These are phyloP conservation scores for Candida boleticola DNA, from an alignment of 805 yeast species.

Conservation along the genomic window DNA sequence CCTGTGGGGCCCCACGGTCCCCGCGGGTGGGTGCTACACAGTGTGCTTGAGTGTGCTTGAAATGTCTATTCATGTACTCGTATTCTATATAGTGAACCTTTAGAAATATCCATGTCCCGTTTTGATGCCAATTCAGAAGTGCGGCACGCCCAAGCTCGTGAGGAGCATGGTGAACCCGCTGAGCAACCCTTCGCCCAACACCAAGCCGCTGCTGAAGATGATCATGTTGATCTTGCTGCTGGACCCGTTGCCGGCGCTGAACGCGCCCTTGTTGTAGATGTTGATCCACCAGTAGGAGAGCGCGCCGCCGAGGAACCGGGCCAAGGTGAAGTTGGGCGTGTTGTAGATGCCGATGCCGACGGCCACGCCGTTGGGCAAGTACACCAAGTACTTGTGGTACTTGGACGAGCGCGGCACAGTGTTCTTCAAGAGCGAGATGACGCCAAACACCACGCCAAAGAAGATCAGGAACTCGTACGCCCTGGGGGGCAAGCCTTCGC, in stretches of 20 bases:
- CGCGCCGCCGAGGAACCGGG: slow-evolving; percentile 88
- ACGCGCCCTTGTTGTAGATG: slow-evolving; percentile 17
- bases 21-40: no score
- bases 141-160: slow-evolving; percentile 53
- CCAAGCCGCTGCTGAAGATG: slow-evolving; percentile 87
- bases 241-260: slow-evolving; percentile 25
- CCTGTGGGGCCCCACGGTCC: no score
- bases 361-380: slow-evolving; percentile 91
- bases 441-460: slow-evolving; percentile 68
- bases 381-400: slow-evolving; percentile 44
- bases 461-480: slow-evolving; percentile 59
- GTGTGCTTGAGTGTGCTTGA: not conserved
- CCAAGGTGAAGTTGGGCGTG: slow-evolving; percentile 88
- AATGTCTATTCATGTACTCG: not conserved
- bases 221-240: slow-evolving; percentile 68
- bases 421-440: slow-evolving; percentile 64
- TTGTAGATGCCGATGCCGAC: slow-evolving; percentile 97
- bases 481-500: slow-evolving; percentile 82
- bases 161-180: slow-evolving; percentile 79
- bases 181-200: slow-evolving; percentile 89
- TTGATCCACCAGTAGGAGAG: slow-evolving; percentile 57
- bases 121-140: slow-evolving; percentile 15
- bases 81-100: not conserved
- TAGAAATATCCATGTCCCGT: no score
- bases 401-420: slow-evolving; percentile 43